A percentile compares a stretch with the other conserved stretches of the same genome.
Conservation (phyloP, 805 yeast genomes). For the Myxozyma vanderwaltii region DNA sequence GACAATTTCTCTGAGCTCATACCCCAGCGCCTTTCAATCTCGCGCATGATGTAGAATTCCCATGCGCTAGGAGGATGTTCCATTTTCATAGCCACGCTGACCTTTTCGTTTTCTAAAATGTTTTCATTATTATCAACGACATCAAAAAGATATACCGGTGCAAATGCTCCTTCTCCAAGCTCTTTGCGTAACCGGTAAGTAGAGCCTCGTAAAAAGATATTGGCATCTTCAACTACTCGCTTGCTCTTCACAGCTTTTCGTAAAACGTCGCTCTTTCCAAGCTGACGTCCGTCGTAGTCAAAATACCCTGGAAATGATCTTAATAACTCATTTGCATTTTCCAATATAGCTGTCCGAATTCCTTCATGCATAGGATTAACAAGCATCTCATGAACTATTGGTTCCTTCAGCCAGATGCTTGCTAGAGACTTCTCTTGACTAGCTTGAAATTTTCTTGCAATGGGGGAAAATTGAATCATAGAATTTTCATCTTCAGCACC, state of each 20-base stretch:
- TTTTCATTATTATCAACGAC: not conserved
- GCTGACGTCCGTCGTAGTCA: conserved; percentile 39
- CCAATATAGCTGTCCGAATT: conserved; percentile 47
- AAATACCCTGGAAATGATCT: conserved; percentile 43
- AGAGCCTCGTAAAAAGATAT: conserved; percentile 40
- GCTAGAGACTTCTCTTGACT: not conserved
- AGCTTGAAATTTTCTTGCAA: not conserved
- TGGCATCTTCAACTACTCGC: conserved; percentile 7
- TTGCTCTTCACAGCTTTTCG: conserved; percentile 10
- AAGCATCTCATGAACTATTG: conserved; percentile 32
- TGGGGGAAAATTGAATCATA: conserved; percentile 12
- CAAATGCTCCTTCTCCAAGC: conserved; percentile 82
- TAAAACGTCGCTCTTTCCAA: conserved; percentile 26
- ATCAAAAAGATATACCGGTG: conserved; percentile 65
- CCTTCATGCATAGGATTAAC: conserved; percentile 52
- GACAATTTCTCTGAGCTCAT: conserved; percentile 21
- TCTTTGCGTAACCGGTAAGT: conserved; percentile 52
- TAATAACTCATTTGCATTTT: conserved; percentile 45
- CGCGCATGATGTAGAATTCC: conserved; percentile 77
- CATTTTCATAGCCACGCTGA: conserved; percentile 66
- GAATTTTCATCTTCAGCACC: not conserved
- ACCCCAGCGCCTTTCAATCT: conserved; percentile 51
- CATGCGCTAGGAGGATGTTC: conserved; percentile 70
- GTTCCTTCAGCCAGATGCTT: conserved; percentile 17
- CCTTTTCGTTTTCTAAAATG: conserved; percentile 42